Base-by-base conservation (phyloP, 495 filamentous ascomycete genomes). In the Aspergillus egyptiacus region DNA sequence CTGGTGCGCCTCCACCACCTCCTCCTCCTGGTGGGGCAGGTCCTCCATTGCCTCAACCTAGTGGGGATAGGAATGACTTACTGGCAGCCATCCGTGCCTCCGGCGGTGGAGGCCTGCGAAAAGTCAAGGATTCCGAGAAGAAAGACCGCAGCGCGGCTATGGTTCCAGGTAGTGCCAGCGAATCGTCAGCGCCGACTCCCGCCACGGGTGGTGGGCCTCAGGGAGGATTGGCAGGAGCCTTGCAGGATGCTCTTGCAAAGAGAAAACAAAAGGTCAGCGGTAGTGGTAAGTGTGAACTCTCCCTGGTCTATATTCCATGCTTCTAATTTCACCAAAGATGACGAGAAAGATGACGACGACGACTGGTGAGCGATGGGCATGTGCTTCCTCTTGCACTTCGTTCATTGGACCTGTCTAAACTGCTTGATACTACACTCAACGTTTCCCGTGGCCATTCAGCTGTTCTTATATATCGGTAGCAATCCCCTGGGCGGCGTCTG, bases 231-330 rank as follows among this genome's bases (percentile, higher is more conserved):
- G 87, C 87, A 20, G 85, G 85, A 66, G 89, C 89, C 42, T 69
- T 96, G 50, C 85, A 87, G 49, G 81, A 80, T 46, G 87, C 85
- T 36, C 68, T 91, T 51, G 78, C 79, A 53, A 80, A 87, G 69
- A 73, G 90, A 69, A 95, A 95, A 71, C 78, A 85, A 69, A 91
- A 90, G 74, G 90, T 95, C 60, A 84, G 86, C 63, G 78, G 82
- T 61, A 93, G 87, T 72, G 90, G 90, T 96, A 84, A 79, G 89
- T 84, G 39, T 41, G 33, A 8, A 46, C 27, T 4, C 13, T 33
- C 17, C 3, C 5, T 3, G 17, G 13, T 13, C 14, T 2, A 15
- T 34, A n/a, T 34, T 3, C 15, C 8, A 34, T 6, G 15, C 18
- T 36, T 46, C 19, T 60, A 63, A 51, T 66, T 60, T 51, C 51